phyloP scores from a whole-genome alignment of 805 yeast genomes.

The Blastobotrys americana region DNA sequence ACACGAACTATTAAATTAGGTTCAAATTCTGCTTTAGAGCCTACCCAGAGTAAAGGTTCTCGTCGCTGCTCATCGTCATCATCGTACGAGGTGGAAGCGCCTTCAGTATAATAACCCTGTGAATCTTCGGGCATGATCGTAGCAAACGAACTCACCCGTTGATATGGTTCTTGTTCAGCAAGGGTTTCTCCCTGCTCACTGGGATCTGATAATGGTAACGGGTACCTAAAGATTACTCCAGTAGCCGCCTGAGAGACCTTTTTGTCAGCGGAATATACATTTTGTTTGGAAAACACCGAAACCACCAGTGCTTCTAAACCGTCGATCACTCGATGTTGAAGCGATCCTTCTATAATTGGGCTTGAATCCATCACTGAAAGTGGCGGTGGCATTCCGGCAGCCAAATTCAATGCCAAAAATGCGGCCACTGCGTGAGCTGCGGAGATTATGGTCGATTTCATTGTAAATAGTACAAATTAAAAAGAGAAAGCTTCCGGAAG shows the following conservation, averaged over 20 bases:
- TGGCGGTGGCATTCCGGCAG: not conserved
- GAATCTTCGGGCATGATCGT: constrained; percentile 13
- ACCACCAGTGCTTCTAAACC: not conserved
- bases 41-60: constrained; percentile 9
- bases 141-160: constrained; percentile 12
- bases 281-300: not conserved
- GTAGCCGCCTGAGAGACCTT: constrained; percentile 10
- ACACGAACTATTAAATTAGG: not conserved
- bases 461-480: no score
- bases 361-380: not conserved
- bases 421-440: no score
- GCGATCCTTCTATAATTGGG: not conserved
- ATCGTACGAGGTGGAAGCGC: not conserved
- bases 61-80: constrained; percentile 15
- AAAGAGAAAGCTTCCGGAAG: no score
- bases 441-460: no score
- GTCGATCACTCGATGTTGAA: not conserved
- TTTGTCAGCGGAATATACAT: not conserved
- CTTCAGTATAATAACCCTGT: constrained; percentile 10
- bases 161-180: not conserved
- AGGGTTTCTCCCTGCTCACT: not conserved
- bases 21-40: not conserved
- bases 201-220: not conserved
- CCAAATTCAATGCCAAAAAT: no score
- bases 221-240: constrained; percentile 8